Evolutionary conservation across 106 monocot genomes (phyloP).

Genomic region (Xerophyta viscosa): DNA sequence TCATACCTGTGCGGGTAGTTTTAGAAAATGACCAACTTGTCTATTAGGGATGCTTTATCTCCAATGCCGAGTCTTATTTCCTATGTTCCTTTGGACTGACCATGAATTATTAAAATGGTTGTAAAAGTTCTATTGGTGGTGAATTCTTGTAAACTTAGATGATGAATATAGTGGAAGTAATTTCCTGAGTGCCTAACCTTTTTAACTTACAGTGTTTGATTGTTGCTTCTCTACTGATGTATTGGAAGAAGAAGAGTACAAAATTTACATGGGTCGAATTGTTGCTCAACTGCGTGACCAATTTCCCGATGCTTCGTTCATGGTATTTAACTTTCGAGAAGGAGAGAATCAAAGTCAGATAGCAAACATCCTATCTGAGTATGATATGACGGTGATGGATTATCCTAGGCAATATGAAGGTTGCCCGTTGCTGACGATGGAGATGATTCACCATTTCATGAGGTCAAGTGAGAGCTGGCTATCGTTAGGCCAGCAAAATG

Average conservation of each 20-base stretch:
- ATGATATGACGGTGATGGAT: conserved; percentile 94
- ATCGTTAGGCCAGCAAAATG: conserved; percentile 63
- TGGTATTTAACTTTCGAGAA: conserved; percentile 90
- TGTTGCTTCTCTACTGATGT: conserved; percentile 86
- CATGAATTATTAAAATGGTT: too few species aligned
- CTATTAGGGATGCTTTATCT: too few species aligned
- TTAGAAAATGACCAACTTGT: too few species aligned
- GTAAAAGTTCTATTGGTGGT: too few species aligned
- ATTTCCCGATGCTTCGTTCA: conserved; percentile 78
- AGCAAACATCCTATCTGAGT: conserved; percentile 49
- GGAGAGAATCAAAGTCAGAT: conserved; percentile 69
- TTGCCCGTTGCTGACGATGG: conserved; percentile 80
- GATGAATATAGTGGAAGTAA: too few species aligned
- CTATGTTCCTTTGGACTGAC: too few species aligned
- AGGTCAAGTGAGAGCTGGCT: conserved; percentile 96
- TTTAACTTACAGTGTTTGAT: conserved; percentile 66
- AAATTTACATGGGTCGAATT: conserved; percentile 55
- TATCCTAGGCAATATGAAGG: conserved; percentile 89
- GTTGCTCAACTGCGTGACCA: conserved; percentile 64
- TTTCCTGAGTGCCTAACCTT: background rate
- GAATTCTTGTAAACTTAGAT: too few species aligned
- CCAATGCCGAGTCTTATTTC: too few species aligned
- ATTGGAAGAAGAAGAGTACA: conserved; percentile 54
- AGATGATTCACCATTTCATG: conserved; percentile 90
- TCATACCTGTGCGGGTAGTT: too few species aligned